Conservation (phyloP, 345 rosid species). For the Populus tremula region DNA sequence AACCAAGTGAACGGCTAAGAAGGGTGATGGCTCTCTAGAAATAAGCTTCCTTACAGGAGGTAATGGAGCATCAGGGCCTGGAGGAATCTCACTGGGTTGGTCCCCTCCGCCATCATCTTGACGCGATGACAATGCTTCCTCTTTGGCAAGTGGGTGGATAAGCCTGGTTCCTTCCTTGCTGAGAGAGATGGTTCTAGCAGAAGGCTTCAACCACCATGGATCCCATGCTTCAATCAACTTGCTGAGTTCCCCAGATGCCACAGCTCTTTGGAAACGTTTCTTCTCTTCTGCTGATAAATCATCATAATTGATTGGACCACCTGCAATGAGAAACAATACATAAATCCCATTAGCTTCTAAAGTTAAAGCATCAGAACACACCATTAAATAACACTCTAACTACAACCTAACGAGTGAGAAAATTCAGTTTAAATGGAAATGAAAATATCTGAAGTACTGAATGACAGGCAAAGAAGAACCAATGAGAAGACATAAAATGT, state of each 20-base stretch:
- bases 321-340: conserved; percentile 26
- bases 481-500: not conserved
- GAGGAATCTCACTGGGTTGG: conserved; percentile 49
- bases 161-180: conserved; percentile 62
- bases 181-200: conserved; percentile 56
- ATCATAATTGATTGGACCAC: conserved; percentile 51
- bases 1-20: conserved; percentile 64
- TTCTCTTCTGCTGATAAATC: conserved; percentile 72
- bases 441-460: not conserved
- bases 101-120: conserved; percentile 21
- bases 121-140: conserved; percentile 20
- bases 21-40: conserved; percentile 64
- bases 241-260: conserved; percentile 87
- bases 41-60: conserved; percentile 53
- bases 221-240: conserved; percentile 90
- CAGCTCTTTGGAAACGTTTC: conserved; percentile 73
- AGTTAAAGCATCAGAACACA: not conserved
- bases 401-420: conserved; percentile 8
- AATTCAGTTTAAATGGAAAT: conserved; percentile 3
- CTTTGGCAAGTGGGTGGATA: conserved; percentile 44
- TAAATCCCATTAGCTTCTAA: conserved; percentile 4
- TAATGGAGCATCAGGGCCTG: conserved; percentile 66
- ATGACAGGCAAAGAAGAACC: not conserved
- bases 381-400: conserved; percentile 8
- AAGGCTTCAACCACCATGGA: conserved; percentile 90